These are phyloP conservation scores for Sporothrix mexicana DNA, from an alignment of 2,329 filamentous ascomycete species.

Conservation along the genomic window DNA sequence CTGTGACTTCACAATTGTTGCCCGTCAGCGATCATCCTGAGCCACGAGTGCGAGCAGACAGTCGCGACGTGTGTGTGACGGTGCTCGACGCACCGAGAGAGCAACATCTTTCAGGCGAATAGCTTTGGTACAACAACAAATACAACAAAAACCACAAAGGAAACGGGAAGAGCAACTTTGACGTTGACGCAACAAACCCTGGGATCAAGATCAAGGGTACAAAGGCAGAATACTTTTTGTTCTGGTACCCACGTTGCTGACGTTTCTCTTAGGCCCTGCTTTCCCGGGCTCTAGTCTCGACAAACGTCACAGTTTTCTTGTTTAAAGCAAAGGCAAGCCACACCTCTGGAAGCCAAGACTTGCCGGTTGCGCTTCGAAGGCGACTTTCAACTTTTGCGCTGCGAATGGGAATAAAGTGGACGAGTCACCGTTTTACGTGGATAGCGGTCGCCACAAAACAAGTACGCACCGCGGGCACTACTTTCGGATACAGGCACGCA, in stretches of 20 bases:
- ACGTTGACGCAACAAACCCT: not conserved
- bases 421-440: not conserved
- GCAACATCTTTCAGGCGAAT: not conserved
- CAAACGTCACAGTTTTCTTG: not conserved
- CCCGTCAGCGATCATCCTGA: not conserved
- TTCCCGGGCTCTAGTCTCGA: not conserved
- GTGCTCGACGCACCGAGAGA: not conserved
- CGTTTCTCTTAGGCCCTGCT: not conserved
- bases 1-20: constrained; percentile 8
- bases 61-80: constrained; percentile 3
- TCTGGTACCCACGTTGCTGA: not conserved
- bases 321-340: constrained; percentile 2
- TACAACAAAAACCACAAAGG: not conserved
- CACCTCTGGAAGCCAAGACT: not conserved
- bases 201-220: not conserved
- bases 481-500: constrained; percentile 15
- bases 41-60: not conserved
- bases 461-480: not conserved
- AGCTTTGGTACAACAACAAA: too few relatives aligned
- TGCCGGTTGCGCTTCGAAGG: constrained; percentile 12
- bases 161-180: not conserved
- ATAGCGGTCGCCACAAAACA: constrained; percentile 10
- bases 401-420: constrained; percentile 23
- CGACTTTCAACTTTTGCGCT: constrained; percentile 27
- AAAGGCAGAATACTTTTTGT: too few relatives aligned